Conservation (phyloP, 1,284 basidiomycete genomes). For the Cystobasidium pallidum region DNA sequence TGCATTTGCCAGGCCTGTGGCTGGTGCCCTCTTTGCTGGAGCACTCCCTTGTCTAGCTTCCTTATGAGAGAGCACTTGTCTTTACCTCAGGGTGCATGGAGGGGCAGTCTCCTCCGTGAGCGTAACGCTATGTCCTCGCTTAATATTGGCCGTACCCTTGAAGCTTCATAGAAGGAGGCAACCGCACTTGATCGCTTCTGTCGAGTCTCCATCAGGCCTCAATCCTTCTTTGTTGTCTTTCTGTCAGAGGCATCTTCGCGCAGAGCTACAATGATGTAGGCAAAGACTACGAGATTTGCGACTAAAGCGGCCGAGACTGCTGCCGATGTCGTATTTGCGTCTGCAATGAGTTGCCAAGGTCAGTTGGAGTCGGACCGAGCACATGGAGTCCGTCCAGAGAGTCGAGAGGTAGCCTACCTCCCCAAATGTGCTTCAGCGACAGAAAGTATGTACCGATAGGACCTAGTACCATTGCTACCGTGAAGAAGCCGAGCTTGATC, state of each 20-base stretch:
- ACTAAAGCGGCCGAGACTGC: slow-evolving; percentile 43
- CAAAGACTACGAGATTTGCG: slow-evolving; percentile 42
- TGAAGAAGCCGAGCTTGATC: slow-evolving; percentile 43
- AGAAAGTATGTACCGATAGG: slow-evolving; percentile 43
- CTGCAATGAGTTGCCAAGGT: slow-evolving; percentile 1
- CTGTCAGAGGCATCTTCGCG: slow-evolving; percentile 25
- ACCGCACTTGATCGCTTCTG: not conserved
- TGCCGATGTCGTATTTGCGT: slow-evolving; percentile 35
- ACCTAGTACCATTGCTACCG: slow-evolving; percentile 30
- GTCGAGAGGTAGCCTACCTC: slow-evolving; percentile 10
- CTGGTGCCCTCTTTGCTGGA: too few species aligned
- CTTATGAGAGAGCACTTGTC: too few species aligned
- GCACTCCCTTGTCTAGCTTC: too few species aligned
- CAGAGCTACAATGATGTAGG: slow-evolving; percentile 40
- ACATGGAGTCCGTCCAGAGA: too few species aligned
- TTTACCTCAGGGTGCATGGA: too few species aligned
- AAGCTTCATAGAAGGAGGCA: too few species aligned
- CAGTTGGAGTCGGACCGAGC: not conserved
- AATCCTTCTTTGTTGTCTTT: slow-evolving; percentile 25
- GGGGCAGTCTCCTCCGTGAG: too few species aligned
- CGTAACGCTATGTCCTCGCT: too few species aligned
- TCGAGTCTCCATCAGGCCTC: not conserved
- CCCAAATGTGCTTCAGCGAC: slow-evolving; percentile 42
- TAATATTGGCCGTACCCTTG: too few species aligned
- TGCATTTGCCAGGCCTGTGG: too few species aligned